Conservation (phyloP, 345 rosid genomes). For the Brassica cretica region DNA sequence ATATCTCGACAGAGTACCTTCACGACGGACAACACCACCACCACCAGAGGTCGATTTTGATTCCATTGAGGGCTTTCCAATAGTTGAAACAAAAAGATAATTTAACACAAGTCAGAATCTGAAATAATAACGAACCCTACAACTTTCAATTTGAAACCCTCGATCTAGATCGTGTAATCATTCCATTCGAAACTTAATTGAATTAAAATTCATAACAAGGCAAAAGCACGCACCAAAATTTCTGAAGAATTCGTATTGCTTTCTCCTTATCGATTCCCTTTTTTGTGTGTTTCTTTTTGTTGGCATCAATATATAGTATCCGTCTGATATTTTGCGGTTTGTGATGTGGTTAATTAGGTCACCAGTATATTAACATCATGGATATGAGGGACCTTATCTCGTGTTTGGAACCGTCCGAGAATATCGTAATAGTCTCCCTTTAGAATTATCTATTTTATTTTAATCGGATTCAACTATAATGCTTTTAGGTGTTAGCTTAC, state of each 20-base stretch:
- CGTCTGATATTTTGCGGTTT: constrained; percentile 1
- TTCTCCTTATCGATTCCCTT: neutral
- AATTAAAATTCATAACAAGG: neutral
- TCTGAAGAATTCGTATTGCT: neutral
- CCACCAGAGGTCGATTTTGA: neutral
- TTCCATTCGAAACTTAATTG: neutral
- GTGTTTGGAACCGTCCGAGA: constrained; percentile 35
- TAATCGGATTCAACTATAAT: constrained; percentile 4
- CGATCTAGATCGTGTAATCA: neutral
- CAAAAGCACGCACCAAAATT: neutral
- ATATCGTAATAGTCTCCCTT: neutral
- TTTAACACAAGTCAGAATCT: neutral
- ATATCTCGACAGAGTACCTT: neutral
- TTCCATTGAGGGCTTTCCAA: neutral
- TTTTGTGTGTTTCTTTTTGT: no score
- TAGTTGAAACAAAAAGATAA: neutral
- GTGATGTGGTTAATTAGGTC: constrained; percentile 13
- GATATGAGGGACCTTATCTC: constrained; percentile 7
- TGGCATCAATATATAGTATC: no score
- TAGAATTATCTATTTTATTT: neutral
- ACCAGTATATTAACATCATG: constrained; percentile 26
- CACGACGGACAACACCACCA: neutral
- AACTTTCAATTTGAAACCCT: neutral
- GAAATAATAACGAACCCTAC: neutral
- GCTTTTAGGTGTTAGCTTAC: neutral